A percentile compares a stretch with the other conserved stretches of the same genome.
These are phyloP conservation scores for Plectranthus barbatus DNA, from an alignment of 257 asterid species.

Conservation along the genomic window DNA sequence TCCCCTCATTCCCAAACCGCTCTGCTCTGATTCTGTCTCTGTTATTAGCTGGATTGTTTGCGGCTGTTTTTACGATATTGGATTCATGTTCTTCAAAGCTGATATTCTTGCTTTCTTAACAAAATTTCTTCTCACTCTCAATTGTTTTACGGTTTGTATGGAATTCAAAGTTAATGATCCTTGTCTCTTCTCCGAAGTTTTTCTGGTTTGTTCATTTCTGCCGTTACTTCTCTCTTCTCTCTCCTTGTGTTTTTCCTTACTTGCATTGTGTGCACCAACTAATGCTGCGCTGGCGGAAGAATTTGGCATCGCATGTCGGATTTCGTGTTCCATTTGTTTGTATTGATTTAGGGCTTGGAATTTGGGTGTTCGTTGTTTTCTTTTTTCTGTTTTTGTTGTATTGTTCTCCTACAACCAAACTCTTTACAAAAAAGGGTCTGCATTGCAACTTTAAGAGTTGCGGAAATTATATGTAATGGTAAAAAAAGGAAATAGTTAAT, in stretches of 20 bases:
- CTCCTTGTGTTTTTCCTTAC: too few species aligned
- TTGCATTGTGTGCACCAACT: neutral
- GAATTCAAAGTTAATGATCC: too few species aligned
- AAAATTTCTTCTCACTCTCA: neutral
- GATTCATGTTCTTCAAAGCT: neutral
- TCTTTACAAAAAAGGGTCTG: too few species aligned
- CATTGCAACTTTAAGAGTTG: neutral
- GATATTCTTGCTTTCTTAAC: neutral
- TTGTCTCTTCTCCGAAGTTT: neutral
- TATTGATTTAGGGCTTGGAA: slow-evolving; percentile 9
- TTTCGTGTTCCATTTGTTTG: too few species aligned
- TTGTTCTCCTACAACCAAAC: neutral
- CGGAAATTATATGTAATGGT: too few species aligned
- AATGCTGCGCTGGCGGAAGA: neutral
- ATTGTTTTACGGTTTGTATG: neutral
- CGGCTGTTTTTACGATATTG: neutral
- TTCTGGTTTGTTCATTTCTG: neutral
- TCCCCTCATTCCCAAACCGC: neutral
- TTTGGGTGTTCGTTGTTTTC: neutral
- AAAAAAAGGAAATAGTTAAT: neutral
- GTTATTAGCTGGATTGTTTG: neutral
- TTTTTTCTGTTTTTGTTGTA: neutral
- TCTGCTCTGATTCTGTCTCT: neutral
- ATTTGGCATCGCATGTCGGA: too few species aligned
- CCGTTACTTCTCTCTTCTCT: neutral